Evolutionary conservation across 306 rosid species (phyloP).

Genomic region (Fragaria vesca): DNA sequence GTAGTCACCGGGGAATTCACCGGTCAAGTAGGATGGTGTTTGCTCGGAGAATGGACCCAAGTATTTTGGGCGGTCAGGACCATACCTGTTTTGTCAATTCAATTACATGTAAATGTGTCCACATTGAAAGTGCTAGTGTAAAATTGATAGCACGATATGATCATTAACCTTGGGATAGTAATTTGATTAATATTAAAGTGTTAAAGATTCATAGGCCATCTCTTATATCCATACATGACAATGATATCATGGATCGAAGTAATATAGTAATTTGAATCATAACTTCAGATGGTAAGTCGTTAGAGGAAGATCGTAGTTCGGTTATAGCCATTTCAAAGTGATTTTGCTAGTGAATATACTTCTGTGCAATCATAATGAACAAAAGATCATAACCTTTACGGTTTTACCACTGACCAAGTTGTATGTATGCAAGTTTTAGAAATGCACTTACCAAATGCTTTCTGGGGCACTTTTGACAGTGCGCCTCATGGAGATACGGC

Average conservation of each 20-base stretch:
- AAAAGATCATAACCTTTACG: background rate
- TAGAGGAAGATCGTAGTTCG: background rate
- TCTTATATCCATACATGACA: background rate
- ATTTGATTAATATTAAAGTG: background rate
- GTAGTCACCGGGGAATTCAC: constrained; percentile 96
- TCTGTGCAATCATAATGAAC: background rate
- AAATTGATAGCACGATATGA: background rate
- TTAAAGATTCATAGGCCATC: too few species aligned
- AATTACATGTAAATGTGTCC: background rate
- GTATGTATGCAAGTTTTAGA: background rate
- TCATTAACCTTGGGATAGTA: background rate
- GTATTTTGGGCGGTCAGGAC: constrained; percentile 97
- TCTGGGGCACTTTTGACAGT: constrained; percentile 80
- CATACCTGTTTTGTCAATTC: constrained; percentile 59
- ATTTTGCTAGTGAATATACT: background rate
- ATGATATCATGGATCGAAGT: background rate
- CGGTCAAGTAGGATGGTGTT: constrained; percentile 89
- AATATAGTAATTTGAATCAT: too few species aligned
- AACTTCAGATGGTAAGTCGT: background rate
- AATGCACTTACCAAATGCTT: constrained; percentile 72
- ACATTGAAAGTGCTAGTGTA: background rate
- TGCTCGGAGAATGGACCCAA: constrained; percentile 99
- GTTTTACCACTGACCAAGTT: background rate
- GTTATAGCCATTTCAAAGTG: too few species aligned
- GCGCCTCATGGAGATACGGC: constrained; percentile 81